Evolutionary conservation across 2,329 filamentous ascomycete species (phyloP).

Genomic region (Purpureocillium lavendulum): DNA sequence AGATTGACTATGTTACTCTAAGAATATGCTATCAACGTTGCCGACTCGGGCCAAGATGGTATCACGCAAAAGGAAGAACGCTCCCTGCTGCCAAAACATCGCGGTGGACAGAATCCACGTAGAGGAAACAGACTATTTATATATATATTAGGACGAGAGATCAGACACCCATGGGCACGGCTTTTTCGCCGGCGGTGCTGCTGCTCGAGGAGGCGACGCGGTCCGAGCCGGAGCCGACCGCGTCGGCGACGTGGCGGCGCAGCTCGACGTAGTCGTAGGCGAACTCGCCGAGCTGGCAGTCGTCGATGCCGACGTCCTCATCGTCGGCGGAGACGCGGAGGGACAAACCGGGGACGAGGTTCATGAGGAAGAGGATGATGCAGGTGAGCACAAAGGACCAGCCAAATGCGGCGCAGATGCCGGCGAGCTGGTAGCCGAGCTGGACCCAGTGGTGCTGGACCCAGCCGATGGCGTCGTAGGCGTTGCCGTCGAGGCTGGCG

Average conservation of each 20-base stretch:
- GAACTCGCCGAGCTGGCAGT: constrained; percentile 73
- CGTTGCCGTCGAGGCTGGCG: constrained; percentile 62
- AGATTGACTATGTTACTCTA: background rate
- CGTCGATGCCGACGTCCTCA: constrained; percentile 63
- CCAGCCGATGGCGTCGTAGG: constrained; percentile 54
- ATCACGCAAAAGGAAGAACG: too few relatives aligned
- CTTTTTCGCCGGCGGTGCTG: constrained; percentile 21
- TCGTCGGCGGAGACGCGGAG: constrained; percentile 59
- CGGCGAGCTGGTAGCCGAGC: constrained; percentile 63
- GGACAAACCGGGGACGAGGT: constrained; percentile 61
- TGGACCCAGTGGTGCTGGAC: constrained; percentile 63
- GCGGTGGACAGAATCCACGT: too few relatives aligned
- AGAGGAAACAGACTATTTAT: too few relatives aligned
- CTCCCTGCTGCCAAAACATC: too few relatives aligned
- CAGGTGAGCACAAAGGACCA: constrained; percentile 63
- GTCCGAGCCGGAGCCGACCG: constrained; percentile 10
- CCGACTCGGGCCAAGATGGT: background rate
- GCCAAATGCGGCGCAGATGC: constrained; percentile 53
- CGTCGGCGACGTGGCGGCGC: constrained; percentile 50
- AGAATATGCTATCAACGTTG: background rate
- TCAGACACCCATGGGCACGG: constrained; percentile 1
- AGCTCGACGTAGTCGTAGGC: constrained; percentile 77
- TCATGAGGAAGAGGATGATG: constrained; percentile 62
- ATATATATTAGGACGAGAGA: background rate
- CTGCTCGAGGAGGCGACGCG: constrained; percentile 12